These are phyloP conservation scores for Fennellomyces sp. DNA, from an alignment of 371 early-diverging fungal genomes.

Conservation along the genomic window DNA sequence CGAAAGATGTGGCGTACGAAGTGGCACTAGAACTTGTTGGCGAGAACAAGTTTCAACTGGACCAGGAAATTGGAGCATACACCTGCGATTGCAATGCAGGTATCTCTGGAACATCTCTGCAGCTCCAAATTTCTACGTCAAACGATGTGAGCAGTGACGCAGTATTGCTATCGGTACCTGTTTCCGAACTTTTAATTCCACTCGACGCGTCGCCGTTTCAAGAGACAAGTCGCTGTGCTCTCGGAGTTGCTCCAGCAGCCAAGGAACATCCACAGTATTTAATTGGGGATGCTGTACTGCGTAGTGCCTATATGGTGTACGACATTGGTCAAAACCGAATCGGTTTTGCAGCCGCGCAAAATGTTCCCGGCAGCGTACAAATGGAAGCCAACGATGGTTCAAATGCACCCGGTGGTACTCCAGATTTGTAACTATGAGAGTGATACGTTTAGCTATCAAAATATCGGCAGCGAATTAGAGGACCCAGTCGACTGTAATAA, in stretches of 20 bases:
- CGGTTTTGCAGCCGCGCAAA: conserved; percentile 43
- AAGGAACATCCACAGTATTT: conserved; percentile 17
- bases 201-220: conserved; percentile 18
- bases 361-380: conserved; percentile 29
- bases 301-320: conserved; percentile 43
- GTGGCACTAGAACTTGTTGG: conserved; percentile 23
- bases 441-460: no score
- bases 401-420: no score
- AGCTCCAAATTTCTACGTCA: no score
- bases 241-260: conserved; percentile 41
- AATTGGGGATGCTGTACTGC: conserved; percentile 42
- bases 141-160: conserved; percentile 8
- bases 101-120: no score
- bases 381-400: no score
- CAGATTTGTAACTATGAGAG: no score
- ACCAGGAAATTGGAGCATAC: no score
- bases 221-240: conserved; percentile 29
- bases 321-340: conserved; percentile 37
- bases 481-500: no score
- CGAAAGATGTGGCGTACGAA: conserved; percentile 19
- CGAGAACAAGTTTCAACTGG: conserved; percentile 13
- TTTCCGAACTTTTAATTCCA: conserved; percentile 41
- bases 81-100: no score
- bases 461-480: no score
- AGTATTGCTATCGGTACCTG: conserved; percentile 29